Percentiles rank a stretch among this genome's conserved stretches.
Conservation (phyloP, 1,284 basidiomycete species). For the Rhodotorula sp. region DNA sequence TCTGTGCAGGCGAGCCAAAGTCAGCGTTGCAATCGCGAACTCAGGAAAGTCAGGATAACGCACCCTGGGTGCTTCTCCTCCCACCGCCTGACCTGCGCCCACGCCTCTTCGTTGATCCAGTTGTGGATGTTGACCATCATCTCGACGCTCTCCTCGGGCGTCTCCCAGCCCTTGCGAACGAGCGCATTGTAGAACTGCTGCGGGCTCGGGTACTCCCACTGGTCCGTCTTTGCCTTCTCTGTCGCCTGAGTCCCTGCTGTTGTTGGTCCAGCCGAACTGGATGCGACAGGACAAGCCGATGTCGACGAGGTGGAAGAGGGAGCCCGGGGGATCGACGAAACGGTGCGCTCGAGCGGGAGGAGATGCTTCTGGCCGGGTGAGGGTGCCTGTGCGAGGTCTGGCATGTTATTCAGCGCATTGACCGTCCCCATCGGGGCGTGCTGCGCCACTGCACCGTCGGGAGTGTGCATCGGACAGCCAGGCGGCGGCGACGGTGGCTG, state of each 20-base stretch:
- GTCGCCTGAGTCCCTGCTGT: background rate
- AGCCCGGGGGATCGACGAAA: too few species aligned
- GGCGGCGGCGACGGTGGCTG: slow-evolving; percentile 8
- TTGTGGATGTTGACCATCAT: slow-evolving; percentile 99
- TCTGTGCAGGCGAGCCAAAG: slow-evolving; percentile 30
- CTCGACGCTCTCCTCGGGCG: slow-evolving; percentile 92
- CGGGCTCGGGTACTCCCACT: slow-evolving; percentile 96
- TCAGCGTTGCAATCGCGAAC: background rate
- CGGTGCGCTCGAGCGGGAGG: slow-evolving; percentile 69
- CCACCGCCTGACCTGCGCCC: slow-evolving; percentile 93
- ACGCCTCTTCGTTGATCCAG: slow-evolving; percentile 94
- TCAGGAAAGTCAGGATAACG: slow-evolving; percentile 20
- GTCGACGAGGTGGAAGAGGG: slow-evolving; percentile 38
- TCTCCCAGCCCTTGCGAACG: slow-evolving; percentile 95
- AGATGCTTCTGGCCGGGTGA: slow-evolving; percentile 59
- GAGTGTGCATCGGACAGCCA: slow-evolving; percentile 30
- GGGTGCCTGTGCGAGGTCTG: slow-evolving; percentile 68
- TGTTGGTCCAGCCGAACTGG: slow-evolving; percentile 20
- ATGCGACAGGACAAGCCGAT: slow-evolving; percentile 46
- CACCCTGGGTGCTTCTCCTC: slow-evolving; percentile 67
- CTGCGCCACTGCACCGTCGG: background rate
- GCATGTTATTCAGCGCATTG: slow-evolving; percentile 89
- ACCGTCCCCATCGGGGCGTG: slow-evolving; percentile 47
- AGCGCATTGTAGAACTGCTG: slow-evolving; percentile 99
- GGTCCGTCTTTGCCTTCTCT: slow-evolving; percentile 38